These are phyloP conservation scores for Pelargonium cotyledonis DNA, from an alignment of 441 rosid genomes.

Conservation along the genomic window DNA sequence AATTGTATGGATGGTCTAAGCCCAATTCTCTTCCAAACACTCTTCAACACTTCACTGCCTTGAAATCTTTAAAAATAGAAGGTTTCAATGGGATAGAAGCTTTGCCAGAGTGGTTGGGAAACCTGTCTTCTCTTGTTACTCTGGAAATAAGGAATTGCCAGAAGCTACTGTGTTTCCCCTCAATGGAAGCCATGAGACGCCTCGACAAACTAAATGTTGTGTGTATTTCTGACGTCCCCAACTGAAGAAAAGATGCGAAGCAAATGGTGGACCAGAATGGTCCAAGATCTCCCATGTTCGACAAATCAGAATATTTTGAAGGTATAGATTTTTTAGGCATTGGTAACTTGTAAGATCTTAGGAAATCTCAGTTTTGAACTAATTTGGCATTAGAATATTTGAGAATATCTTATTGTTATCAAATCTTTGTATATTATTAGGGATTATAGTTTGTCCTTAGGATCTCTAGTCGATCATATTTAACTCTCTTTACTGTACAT, in stretches of 20 bases:
- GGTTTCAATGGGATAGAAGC: constrained; percentile 15
- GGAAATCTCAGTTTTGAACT: too few relatives aligned
- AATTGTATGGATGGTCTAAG: constrained; percentile 16
- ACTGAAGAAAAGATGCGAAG: constrained; percentile 16
- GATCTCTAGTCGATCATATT: too few relatives aligned
- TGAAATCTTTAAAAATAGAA: not conserved
- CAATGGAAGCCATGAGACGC: constrained; percentile 11
- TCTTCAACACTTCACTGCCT: constrained; percentile 22
- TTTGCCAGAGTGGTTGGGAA: constrained; percentile 29
- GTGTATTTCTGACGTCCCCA: not conserved
- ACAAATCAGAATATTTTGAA: too few relatives aligned
- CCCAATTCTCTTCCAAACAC: constrained; percentile 21
- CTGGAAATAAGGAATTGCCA: constrained; percentile 2
- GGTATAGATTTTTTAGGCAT: too few relatives aligned
- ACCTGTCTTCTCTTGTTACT: constrained; percentile 15
- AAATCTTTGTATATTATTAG: too few relatives aligned
- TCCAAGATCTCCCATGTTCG: constrained; percentile 21
- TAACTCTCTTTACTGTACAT: too few relatives aligned
- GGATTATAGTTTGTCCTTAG: too few relatives aligned
- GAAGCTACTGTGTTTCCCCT: constrained; percentile 17
- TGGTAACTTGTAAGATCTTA: too few relatives aligned
- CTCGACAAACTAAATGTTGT: constrained; percentile 17
- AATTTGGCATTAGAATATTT: too few relatives aligned
- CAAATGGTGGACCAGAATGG: constrained; percentile 24
- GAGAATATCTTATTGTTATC: too few relatives aligned